Percentiles rank a stretch among this genome's conserved stretches.
Conservation (phyloP, 345 rosid genomes). For the Salix viminalis region DNA sequence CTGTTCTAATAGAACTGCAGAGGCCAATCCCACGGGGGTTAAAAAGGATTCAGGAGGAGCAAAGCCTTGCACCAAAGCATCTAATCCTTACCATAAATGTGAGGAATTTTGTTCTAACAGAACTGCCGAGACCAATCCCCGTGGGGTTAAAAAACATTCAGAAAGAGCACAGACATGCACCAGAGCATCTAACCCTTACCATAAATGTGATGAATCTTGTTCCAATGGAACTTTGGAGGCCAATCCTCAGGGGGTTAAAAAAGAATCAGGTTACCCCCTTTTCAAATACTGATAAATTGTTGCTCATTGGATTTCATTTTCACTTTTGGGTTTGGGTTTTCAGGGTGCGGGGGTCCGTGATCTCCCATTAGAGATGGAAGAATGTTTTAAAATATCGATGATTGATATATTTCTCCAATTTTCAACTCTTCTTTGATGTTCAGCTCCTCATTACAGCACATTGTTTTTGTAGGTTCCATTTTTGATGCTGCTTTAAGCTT, state of each 20-base stretch:
- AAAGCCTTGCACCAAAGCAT: conserved; percentile 39
- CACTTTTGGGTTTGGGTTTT: neutral
- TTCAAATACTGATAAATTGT: neutral
- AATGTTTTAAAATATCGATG: neutral
- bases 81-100: conserved; percentile 58
- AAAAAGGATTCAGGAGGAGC: conserved; percentile 45
- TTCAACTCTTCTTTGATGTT: neutral
- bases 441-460: neutral
- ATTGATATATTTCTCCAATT: neutral
- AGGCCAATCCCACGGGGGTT: conserved; percentile 22
- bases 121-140: conserved; percentile 22
- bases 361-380: neutral
- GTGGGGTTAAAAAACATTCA: conserved; percentile 8
- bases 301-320: neutral
- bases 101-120: conserved; percentile 39
- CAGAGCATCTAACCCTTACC: conserved; percentile 50
- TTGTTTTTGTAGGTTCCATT: conserved; percentile 42
- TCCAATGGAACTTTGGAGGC: conserved; percentile 26
- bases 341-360: neutral
- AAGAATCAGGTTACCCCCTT: conserved; percentile 43
- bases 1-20: conserved; percentile 34
- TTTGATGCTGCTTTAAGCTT: conserved; percentile 53
- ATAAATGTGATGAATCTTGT: conserved; percentile 48
- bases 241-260: conserved; percentile 22
- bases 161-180: conserved; percentile 38